These are phyloP conservation scores for Myriosclerotinia duriaeana DNA, from an alignment of 2,329 filamentous ascomycete species.

Conservation along the genomic window DNA sequence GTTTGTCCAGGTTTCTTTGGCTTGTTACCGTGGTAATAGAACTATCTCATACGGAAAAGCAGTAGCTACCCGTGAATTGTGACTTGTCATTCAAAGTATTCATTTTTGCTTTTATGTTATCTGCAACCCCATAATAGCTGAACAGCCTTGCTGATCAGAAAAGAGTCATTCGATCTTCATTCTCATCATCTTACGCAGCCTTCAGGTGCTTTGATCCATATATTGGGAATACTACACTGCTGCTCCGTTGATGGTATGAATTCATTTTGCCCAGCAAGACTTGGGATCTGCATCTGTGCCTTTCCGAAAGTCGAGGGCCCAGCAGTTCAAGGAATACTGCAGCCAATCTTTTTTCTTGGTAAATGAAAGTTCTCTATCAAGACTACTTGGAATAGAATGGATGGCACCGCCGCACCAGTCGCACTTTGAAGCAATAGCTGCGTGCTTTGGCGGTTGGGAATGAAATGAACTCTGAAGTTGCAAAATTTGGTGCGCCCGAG, in stretches of 20 bases:
- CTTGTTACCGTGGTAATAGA: neutral
- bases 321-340: neutral
- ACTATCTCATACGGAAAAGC: neutral
- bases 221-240: neutral
- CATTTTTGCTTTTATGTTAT: neutral
- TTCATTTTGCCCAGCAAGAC: neutral
- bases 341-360: neutral
- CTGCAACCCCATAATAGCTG: conserved; percentile 1
- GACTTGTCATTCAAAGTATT: neutral
- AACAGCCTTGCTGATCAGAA: conserved; percentile 10
- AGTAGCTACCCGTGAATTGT: conserved; percentile 8
- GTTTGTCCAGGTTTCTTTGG: neutral
- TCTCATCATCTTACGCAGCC: neutral
- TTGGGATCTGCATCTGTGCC: neutral
- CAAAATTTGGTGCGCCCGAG: neutral
- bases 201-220: neutral
- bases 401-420: no score
- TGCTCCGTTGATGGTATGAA: neutral
- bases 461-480: neutral
- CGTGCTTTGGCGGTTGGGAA: neutral
- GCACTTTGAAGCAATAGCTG: neutral
- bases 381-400: neutral
- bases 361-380: neutral
- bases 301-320: neutral
- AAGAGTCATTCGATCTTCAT: neutral